These are phyloP conservation scores for Fusarium sp. DNA, from an alignment of 2,329 filamentous ascomycete genomes.

Conservation along the genomic window DNA sequence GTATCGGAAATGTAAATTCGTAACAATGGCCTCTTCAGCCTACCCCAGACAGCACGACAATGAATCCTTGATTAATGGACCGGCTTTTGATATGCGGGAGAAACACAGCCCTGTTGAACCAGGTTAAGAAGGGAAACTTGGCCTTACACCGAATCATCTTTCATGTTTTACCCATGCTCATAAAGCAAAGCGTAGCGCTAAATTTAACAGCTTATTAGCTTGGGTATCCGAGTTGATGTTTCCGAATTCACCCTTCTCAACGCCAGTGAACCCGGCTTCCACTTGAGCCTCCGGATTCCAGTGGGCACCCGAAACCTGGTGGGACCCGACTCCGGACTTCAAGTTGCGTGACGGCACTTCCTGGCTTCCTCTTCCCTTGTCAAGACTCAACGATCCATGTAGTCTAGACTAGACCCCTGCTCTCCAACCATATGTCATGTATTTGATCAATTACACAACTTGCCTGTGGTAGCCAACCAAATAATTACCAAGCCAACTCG, in stretches of 20 bases:
- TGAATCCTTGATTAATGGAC: conserved; percentile 18
- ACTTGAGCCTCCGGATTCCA: no score
- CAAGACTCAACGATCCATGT: conserved; percentile 23
- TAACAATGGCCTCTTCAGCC: not conserved
- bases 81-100: conserved; percentile 47
- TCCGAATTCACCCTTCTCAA: conserved; percentile 11
- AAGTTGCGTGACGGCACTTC: conserved; percentile 25
- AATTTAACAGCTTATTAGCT: not conserved
- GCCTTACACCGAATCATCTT: conserved; percentile 21
- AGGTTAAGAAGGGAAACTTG: not conserved
- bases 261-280: not conserved
- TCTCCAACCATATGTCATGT: conserved; percentile 27
- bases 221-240: not conserved
- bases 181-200: not conserved
- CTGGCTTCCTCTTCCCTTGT: conserved; percentile 15
- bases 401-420: conserved; percentile 20
- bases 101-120: conserved; percentile 7
- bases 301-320: not conserved
- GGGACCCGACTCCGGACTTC: conserved; percentile 28
- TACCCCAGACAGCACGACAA: not conserved
- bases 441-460: conserved; percentile 17
- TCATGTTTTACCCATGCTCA: conserved; percentile 21
- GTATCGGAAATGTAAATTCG: conserved; percentile 33
- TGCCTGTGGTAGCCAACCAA: conserved; percentile 59
- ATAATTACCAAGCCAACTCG: conserved; percentile 67